Evolutionary conservation across 106 monocot genomes (phyloP).

Genomic region (Vanilla planifolia): DNA sequence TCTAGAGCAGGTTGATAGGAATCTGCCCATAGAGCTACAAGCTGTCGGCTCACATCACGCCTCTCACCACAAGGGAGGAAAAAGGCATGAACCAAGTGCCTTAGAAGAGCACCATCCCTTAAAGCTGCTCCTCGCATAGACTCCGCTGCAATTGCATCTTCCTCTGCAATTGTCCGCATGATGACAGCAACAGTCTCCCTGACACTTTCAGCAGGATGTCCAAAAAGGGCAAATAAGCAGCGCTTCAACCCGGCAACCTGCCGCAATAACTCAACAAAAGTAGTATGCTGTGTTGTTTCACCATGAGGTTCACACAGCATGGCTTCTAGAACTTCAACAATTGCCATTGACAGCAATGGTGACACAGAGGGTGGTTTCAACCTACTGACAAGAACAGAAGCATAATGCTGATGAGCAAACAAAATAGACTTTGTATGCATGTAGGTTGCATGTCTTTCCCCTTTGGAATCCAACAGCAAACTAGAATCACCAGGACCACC

Average conservation of each 20-base stretch:
- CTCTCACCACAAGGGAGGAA: constrained; percentile 83
- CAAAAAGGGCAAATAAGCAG: constrained; percentile 86
- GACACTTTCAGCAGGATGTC: constrained; percentile 94
- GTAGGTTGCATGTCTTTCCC: constrained; percentile 90
- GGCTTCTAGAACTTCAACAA: constrained; percentile 94
- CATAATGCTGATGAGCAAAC: constrained; percentile 70
- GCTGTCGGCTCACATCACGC: constrained; percentile 88
- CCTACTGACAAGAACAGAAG: constrained; percentile 78
- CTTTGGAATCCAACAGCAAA: constrained; percentile 62
- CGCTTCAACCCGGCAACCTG: constrained; percentile 91
- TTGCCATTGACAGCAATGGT: constrained; percentile 85
- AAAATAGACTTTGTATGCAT: constrained; percentile 98
- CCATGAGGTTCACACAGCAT: constrained; percentile 97
- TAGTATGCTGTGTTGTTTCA: constrained; percentile 96
- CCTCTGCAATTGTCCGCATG: constrained; percentile 99
- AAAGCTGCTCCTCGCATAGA: constrained; percentile 99
- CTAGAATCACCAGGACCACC: constrained; percentile 76
- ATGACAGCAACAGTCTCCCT: constrained; percentile 90
- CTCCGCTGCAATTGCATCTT: constrained; percentile 99
- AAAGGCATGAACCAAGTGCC: constrained; percentile 89
- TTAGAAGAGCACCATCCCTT: constrained; percentile 97
- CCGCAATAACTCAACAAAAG: constrained; percentile 90
- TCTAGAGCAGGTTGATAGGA: constrained; percentile 97
- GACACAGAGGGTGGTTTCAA: constrained; percentile 83
- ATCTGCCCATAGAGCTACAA: constrained; percentile 99